Conservation (phyloP, 768 basidiomycete genomes). For the Heimioporus sp. region DNA sequence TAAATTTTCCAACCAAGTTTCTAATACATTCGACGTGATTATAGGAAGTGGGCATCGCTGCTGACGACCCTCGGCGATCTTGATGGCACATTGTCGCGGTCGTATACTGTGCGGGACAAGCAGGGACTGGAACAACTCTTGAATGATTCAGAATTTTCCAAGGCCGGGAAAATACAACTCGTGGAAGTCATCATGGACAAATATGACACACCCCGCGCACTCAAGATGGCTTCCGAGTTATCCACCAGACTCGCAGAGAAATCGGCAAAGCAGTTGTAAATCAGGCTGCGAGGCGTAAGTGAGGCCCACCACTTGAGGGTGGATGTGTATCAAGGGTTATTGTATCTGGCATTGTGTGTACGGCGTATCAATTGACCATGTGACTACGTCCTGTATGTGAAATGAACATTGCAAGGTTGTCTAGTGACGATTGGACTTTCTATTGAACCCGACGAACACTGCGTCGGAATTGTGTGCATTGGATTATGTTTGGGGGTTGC, state of each 20-base stretch:
- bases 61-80: conserved; percentile 58
- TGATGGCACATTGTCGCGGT: conserved; percentile 46
- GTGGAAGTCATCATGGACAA: conserved; percentile 79
- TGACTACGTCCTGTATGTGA: conserved; percentile 15
- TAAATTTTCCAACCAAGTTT: background rate
- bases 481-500: background rate
- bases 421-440: background rate
- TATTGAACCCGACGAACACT: background rate
- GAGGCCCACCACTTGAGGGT: background rate
- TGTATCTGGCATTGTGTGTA: background rate
- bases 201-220: conserved; percentile 66
- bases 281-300: too few relatives aligned
- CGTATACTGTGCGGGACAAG: conserved; percentile 68
- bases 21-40: background rate
- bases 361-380: conserved; percentile 10
- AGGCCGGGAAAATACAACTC: conserved; percentile 66
- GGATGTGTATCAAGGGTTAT: background rate
- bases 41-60: conserved; percentile 63
- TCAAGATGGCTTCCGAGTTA: conserved; percentile 52
- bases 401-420: conserved; percentile 7
- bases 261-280: conserved; percentile 20
- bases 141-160: conserved; percentile 56
- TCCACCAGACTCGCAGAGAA: conserved; percentile 12
- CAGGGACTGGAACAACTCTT: conserved; percentile 67
- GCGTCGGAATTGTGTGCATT: too few relatives aligned